Evolutionary conservation across 257 asterid genomes (phyloP), one percentile per base, ranked within the genome.

Genomic region (Leptodermis oblonga): DNA sequence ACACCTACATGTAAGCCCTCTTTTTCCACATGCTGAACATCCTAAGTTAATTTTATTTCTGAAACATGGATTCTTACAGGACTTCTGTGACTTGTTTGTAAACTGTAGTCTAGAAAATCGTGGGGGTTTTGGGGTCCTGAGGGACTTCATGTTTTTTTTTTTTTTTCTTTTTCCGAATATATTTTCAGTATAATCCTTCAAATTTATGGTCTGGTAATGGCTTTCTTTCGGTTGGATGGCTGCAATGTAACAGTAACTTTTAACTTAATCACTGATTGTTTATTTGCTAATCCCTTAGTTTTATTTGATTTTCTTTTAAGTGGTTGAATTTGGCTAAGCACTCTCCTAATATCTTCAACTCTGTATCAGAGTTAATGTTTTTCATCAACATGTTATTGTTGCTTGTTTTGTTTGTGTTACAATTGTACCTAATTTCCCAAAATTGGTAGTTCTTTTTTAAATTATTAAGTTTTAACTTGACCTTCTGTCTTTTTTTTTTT

Each of bases 1-100:
- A 84, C 88, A 65, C 88, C 88, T 23, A 69, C 83, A 5, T 84
- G 86, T 81, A 74, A 84, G 86, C 31, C 62, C 37, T 33, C 42
- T 51, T 68, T 0, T 46, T 28, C 58, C 6, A 14, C 2, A 5
- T 76, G 20, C 33, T 37, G 30, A 46, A 30, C 56, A 23, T 37
- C 53, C n/a, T 7, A 2, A 1, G 36, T 25, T 61, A 25, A 61
- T 37, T 9, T 60, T 34, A 7, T 12, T 12, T 7, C 4, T 7
- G 6, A 20, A 60, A 62, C 23, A 0, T n/a, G 49, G 15, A 1
- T 10, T n/a, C 25, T 9, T 37, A 37, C 22, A 13, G 15, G 31
- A 22, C 1, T 37, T 8, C 4, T 22, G 7, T 9, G 9, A 10
- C 31, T n/a, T 36, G 13, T 11, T 3, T 20, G 7, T 10, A 8